Percentiles rank a stretch among this genome's conserved stretches.
phyloP scores from a whole-genome alignment of 441 rosid species.

The Breynia disticha region DNA sequence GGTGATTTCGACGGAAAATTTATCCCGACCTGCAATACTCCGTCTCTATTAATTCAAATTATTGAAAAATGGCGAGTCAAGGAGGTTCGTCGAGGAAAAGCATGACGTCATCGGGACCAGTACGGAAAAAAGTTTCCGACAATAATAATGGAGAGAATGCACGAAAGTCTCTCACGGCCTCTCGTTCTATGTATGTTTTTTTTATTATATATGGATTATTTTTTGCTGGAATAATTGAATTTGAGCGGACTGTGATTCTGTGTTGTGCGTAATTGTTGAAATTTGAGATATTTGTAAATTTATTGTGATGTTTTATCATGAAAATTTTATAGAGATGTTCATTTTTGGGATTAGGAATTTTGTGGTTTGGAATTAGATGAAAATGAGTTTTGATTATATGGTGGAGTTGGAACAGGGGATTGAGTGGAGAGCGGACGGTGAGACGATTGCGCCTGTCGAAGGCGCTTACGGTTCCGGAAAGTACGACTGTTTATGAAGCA shows the following conservation, averaged over 20 bases:
- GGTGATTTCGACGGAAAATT: slow-evolving; percentile 31
- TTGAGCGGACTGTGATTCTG: too few relatives aligned
- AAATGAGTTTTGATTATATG: slow-evolving; percentile 1
- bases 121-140: slow-evolving; percentile 51
- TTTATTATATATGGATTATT: not conserved
- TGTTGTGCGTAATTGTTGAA: too few relatives aligned
- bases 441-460: slow-evolving; percentile 73
- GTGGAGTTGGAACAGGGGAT: slow-evolving; percentile 42
- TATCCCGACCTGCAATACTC: slow-evolving; percentile 22
- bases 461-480: slow-evolving; percentile 90
- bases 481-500: slow-evolving; percentile 70
- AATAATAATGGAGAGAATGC: slow-evolving; percentile 16
- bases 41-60: not conserved
- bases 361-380: too few relatives aligned
- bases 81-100: slow-evolving; percentile 66
- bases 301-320: too few relatives aligned
- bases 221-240: too few relatives aligned
- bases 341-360: too few relatives aligned
- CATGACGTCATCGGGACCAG: slow-evolving; percentile 30
- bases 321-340: too few relatives aligned
- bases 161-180: slow-evolving; percentile 47
- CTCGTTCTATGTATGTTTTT: slow-evolving; percentile 53
- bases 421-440: slow-evolving; percentile 88
- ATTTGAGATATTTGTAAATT: too few relatives aligned
- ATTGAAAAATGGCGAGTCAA: slow-evolving; percentile 72